These are phyloP conservation scores for Zea luxurians DNA, from an alignment of 176 grass and related monocot genomes.

Conservation along the genomic window DNA sequence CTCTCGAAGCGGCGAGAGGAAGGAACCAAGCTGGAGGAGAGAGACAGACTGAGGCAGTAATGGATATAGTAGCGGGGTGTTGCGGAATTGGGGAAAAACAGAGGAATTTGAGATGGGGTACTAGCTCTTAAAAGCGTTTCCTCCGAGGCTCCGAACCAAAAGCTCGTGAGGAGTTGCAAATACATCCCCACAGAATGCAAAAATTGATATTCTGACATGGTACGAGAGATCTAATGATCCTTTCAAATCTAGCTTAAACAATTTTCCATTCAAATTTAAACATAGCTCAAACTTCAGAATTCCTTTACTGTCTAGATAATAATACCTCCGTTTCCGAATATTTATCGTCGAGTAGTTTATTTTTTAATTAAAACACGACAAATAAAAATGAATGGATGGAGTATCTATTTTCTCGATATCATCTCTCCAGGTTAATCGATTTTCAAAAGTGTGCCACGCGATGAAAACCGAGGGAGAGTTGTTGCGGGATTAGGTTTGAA, in stretches of 20 bases:
- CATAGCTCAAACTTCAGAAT: neutral
- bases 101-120: conserved; percentile 7
- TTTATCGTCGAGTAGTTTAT: no score
- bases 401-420: neutral
- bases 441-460: no score
- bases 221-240: no score
- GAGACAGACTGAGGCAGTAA: neutral
- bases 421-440: no score
- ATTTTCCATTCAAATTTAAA: neutral
- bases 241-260: neutral
- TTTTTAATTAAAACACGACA: no score
- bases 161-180: neutral
- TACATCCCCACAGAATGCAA: neutral
- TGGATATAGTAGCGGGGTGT: conserved; percentile 26
- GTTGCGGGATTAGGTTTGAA: no score
- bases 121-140: conserved; percentile 19
- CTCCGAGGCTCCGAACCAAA: neutral
- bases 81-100: conserved; percentile 28
- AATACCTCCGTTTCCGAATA: no score
- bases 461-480: no score
- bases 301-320: neutral
- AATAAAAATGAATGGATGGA: no score
- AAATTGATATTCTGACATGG: neutral
- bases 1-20: conserved; percentile 31
- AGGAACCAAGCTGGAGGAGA: conserved; percentile 24